A percentile compares a stretch with the other conserved stretches of the same genome.
These are phyloP conservation scores for Aristolochia fimbriata DNA, from an alignment of 164 flowering plant genomes.

Conservation along the genomic window DNA sequence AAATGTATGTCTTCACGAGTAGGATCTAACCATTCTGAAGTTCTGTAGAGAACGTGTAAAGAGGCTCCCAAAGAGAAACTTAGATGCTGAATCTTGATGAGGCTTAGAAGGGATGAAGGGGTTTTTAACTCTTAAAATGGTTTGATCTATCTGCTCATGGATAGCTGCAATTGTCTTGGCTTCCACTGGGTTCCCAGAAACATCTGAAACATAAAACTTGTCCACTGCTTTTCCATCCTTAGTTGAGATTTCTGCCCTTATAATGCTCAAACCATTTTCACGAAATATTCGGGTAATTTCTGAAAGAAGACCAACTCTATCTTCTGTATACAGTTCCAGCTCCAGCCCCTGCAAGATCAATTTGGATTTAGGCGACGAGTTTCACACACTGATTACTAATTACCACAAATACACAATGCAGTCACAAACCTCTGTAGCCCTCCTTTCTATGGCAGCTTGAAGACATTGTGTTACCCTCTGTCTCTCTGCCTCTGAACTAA, in stretches of 20 bases:
- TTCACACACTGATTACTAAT: not conserved
- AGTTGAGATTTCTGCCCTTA: constrained; percentile 73
- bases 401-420: constrained; percentile 1
- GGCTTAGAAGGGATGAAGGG: constrained; percentile 19
- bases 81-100: constrained; percentile 33
- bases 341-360: constrained; percentile 53
- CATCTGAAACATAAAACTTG: constrained; percentile 72
- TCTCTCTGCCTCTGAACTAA: constrained; percentile 43
- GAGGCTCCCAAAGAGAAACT: constrained; percentile 54
- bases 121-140: constrained; percentile 43
- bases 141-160: constrained; percentile 50
- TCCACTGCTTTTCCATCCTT: constrained; percentile 55
- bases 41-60: constrained; percentile 45
- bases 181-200: constrained; percentile 64
- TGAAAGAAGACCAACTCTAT: constrained; percentile 43
- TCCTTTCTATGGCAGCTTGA: constrained; percentile 41
- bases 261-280: constrained; percentile 66
- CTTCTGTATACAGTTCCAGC: constrained; percentile 62
- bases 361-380: not conserved
- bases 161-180: constrained; percentile 59
- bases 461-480: constrained; percentile 38
- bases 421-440: constrained; percentile 32
- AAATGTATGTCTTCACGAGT: constrained; percentile 15
- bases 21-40: constrained; percentile 46
- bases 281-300: constrained; percentile 80